These are phyloP conservation scores for Amylocystis lapponica DNA, from an alignment of 768 basidiomycete species.

Conservation along the genomic window DNA sequence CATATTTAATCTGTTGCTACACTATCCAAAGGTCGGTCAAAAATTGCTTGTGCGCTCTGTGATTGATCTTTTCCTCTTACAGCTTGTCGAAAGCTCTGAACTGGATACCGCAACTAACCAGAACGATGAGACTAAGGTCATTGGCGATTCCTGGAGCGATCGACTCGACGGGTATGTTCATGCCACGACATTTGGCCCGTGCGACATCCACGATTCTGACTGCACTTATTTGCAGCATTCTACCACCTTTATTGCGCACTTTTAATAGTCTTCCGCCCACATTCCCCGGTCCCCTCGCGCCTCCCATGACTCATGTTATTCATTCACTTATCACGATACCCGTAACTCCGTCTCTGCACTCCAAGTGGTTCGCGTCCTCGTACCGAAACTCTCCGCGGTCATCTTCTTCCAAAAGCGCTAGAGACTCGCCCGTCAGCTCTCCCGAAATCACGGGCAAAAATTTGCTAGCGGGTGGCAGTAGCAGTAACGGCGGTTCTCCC, in stretches of 20 bases:
- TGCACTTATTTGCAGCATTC: constrained; percentile 40
- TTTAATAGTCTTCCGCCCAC: constrained; percentile 63
- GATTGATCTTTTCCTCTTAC: background rate
- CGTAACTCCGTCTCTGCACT: constrained; percentile 46
- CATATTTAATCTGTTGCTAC: constrained; percentile 71
- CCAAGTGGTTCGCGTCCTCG: constrained; percentile 55
- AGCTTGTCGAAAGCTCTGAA: constrained; percentile 18
- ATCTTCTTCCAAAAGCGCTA: constrained; percentile 25
- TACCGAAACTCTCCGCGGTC: constrained; percentile 27
- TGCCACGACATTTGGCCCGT: too few relatives aligned
- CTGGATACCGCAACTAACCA: constrained; percentile 7
- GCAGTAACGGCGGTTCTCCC: constrained; percentile 12
- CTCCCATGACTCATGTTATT: constrained; percentile 75
- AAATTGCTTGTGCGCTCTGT: constrained; percentile 1
- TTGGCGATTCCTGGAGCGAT: constrained; percentile 72
- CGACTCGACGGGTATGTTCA: constrained; percentile 66
- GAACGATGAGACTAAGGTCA: constrained; percentile 35
- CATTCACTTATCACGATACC: constrained; percentile 81
- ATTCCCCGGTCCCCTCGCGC: constrained; percentile 56
- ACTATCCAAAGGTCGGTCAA: constrained; percentile 68
- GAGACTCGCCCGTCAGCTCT: constrained; percentile 27
- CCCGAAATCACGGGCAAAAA: constrained; percentile 30
- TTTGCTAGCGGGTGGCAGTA: constrained; percentile 9
- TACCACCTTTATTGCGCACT: constrained; percentile 64
- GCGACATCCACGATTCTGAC: constrained; percentile 1